Base-by-base conservation (phyloP, 2,329 filamentous ascomycete genomes). In the Fusarium sp. region DNA sequence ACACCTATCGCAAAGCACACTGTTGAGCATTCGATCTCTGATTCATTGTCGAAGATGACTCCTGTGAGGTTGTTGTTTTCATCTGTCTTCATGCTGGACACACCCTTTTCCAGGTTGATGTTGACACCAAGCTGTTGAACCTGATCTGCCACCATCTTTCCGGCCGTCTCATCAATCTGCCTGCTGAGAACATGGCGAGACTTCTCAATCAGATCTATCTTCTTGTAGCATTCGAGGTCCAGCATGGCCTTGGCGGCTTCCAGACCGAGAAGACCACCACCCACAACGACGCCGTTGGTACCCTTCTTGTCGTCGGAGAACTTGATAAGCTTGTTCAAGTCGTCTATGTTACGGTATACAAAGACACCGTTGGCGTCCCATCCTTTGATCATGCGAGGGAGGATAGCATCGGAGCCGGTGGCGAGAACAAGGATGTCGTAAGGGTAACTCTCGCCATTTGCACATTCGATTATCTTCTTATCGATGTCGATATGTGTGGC, bases 191-290 rank as follows among this genome's bases (percentile, higher is more conserved):
- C 90, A 92, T 93, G 97, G 70, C 86, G 80, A 74, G 94, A 95
- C 52, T 92, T 85, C 78, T 97, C 94, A 51, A 97, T 88, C 10
- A 97, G 82, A 70, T 89, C 92, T 51, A 97, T 91, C 58, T 88
- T 87, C 14, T 85, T 83, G 74, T 91, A 96, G 51, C 89, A 87
- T 71, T 92, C 85, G 10, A 97, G 82, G 75, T 97, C 93, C 82
- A 94, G 90, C 92, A 97, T 94, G 3, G 94, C 94, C 74, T 97
- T 96, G 33, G 93, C 94, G 3, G 94, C 94, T 80, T 97, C 94
- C 0, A 97, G 86, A 1, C 94, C 94, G 0, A 97, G 84, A 24
- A 97, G 79, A 1, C 94, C 94, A 52, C 94, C 94, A 24, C 94
- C 94, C 5, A 97, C 92, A 0, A 96, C 93, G 6, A 89, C 86